Evolutionary conservation across 179 eudicot genomes (phyloP).

Genomic region (Spinacia oleracea): DNA sequence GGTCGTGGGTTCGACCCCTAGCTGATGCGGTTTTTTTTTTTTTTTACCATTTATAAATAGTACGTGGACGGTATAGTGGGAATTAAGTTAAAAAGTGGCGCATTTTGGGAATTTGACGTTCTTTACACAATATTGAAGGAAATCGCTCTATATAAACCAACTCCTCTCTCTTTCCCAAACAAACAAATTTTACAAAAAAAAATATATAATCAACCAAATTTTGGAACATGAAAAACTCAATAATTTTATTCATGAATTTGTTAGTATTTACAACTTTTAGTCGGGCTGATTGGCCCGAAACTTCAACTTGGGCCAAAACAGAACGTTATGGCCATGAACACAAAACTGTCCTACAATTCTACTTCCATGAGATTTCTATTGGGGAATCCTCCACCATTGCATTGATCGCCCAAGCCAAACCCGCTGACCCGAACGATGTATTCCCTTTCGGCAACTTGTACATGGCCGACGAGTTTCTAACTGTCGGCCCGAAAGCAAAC

Average conservation of each 20-base stretch:
- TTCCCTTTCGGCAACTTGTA: conserved; percentile 18
- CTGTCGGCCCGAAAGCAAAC: conserved; percentile 10
- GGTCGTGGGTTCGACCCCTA: no score
- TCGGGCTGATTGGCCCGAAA: not conserved
- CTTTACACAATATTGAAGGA: no score
- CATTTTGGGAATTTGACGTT: no score
- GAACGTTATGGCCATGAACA: not conserved
- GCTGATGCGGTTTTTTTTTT: no score
- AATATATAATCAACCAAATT: not conserved
- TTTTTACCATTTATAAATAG: no score
- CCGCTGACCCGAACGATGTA: not conserved
- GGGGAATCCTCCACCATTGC: conserved; percentile 22
- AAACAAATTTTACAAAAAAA: not conserved
- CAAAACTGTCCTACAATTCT: conserved; percentile 27
- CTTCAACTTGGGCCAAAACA: conserved; percentile 29
- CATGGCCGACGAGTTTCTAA: conserved; percentile 29
- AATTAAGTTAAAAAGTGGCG: no score
- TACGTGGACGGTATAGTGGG: no score
- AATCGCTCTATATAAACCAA: not conserved
- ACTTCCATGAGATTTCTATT: conserved; percentile 29
- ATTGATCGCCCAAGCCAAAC: conserved; percentile 1
- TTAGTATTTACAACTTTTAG: conserved; percentile 1
- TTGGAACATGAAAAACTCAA: not conserved
- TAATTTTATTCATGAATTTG: not conserved
- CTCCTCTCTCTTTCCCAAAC: no score